These are phyloP conservation scores for Alternaria viburni DNA, from an alignment of 2,329 filamentous ascomycete genomes.

Conservation along the genomic window DNA sequence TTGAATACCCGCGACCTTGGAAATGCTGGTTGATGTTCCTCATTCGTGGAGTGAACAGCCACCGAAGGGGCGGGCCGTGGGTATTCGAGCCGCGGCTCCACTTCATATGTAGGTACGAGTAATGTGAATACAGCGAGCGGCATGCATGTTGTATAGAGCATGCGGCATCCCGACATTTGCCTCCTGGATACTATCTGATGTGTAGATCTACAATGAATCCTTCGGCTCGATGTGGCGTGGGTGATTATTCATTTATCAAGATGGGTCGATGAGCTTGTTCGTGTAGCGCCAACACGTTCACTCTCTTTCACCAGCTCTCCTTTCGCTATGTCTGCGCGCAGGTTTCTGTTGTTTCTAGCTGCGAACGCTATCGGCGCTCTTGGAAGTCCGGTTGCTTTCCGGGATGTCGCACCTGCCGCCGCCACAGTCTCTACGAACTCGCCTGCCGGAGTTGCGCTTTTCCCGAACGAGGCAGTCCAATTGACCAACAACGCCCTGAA, in stretches of 20 bases:
- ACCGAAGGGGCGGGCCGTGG: neutral
- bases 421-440: conserved; percentile 12
- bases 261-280: neutral
- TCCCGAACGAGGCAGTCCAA: conserved; percentile 19
- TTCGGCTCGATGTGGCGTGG: neutral
- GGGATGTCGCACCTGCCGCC: conserved; percentile 14
- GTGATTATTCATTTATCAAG: neutral
- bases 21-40: neutral
- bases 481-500: conserved; percentile 17
- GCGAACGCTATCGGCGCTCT: conserved; percentile 2
- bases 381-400: conserved; percentile 4
- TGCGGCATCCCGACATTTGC: neutral
- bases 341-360: neutral
- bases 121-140: neutral
- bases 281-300: neutral
- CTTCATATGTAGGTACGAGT: neutral
- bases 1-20: neutral
- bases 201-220: neutral
- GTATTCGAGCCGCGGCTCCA: neutral
- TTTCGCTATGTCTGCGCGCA: conserved; percentile 9
- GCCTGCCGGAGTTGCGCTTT: conserved; percentile 13
- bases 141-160: neutral
- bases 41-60: neutral
- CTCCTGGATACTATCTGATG: neutral
- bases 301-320: neutral